A percentile compares a stretch with the other conserved stretches of the same genome.
Evolutionary conservation across 495 filamentous ascomycete species (phyloP).

Genomic region (Annulohypoxylon maeteangense): DNA sequence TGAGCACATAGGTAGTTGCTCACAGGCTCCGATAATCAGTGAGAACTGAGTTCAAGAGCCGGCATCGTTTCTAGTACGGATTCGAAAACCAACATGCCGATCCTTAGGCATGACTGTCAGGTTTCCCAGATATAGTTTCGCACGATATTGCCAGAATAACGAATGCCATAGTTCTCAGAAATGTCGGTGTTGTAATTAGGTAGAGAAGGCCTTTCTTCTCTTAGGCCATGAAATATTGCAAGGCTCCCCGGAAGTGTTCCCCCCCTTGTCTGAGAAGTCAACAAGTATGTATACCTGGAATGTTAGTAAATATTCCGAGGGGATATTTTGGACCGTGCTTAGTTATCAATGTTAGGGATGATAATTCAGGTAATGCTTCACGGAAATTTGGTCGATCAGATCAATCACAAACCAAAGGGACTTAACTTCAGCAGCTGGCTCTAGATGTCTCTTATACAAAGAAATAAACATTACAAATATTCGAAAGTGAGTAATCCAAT

Average conservation of each 20-base stretch:
- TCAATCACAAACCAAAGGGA: not conserved
- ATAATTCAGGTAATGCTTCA: not conserved
- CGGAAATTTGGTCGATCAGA: not conserved
- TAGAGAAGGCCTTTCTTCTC: not conserved
- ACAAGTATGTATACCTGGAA: not conserved
- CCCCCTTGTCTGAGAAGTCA: too few species aligned
- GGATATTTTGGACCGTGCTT: not conserved
- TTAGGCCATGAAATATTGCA: not conserved
- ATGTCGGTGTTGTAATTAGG: not conserved
- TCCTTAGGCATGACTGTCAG: not conserved
- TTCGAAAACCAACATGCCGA: not conserved
- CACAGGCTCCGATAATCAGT: not conserved
- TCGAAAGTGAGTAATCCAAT: not conserved
- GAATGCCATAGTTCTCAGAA: not conserved
- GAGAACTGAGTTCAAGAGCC: not conserved
- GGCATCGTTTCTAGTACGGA: not conserved
- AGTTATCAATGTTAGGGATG: not conserved
- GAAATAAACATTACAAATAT: not conserved
- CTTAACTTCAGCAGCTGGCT: not conserved
- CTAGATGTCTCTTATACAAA: not conserved
- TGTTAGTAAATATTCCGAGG: not conserved
- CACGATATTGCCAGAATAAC: slow-evolving; percentile 13
- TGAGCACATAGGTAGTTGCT: slow-evolving; percentile 2
- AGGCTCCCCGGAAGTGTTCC: too few species aligned
- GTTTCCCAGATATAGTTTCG: slow-evolving; percentile 2